These are phyloP conservation scores for Torulaspora microellipsoides DNA, from an alignment of 805 yeast genomes.

Conservation along the genomic window DNA sequence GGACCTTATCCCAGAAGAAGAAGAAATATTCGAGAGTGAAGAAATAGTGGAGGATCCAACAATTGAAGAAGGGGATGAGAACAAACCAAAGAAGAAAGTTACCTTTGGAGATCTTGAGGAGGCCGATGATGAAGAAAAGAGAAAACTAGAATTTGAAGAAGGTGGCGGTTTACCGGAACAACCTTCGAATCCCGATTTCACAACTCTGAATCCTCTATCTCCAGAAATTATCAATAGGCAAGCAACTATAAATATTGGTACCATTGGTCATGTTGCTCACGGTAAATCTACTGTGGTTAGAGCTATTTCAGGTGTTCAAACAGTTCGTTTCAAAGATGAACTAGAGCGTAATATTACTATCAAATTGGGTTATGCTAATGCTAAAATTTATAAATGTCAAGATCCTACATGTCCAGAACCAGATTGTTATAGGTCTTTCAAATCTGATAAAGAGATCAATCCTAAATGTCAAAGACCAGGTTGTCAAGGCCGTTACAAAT, in stretches of 20 bases:
- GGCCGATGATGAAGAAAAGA: slow-evolving; percentile 68
- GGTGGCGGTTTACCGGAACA: slow-evolving; percentile 99
- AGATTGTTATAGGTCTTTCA: slow-evolving; percentile 89
- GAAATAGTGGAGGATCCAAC: slow-evolving; percentile 34
- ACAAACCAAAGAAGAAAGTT: slow-evolving; percentile 62
- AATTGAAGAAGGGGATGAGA: slow-evolving; percentile 32
- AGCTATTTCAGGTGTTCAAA: slow-evolving; percentile 97
- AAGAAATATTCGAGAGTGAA: slow-evolving; percentile 35
- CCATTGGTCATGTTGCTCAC: slow-evolving; percentile 94
- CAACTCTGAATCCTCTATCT: slow-evolving; percentile 75
- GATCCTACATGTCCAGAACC: slow-evolving; percentile 86
- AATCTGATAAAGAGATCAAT: slow-evolving; percentile 88
- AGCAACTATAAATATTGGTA: slow-evolving; percentile 98
- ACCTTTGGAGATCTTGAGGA: slow-evolving; percentile 70
- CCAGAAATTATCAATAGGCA: slow-evolving; percentile 97
- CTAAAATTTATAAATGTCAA: slow-evolving; percentile 92
- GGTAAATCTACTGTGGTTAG: slow-evolving; percentile 92
- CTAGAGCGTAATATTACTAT: slow-evolving; percentile 98
- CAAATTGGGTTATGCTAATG: slow-evolving; percentile 97
- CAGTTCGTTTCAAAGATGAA: slow-evolving; percentile 98
- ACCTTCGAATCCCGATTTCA: slow-evolving; percentile 82
- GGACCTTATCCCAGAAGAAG: slow-evolving; percentile 40
- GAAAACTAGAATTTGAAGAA: slow-evolving; percentile 85
- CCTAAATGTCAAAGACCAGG: slow-evolving; percentile 90
- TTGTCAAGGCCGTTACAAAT: slow-evolving; percentile 80